These are phyloP conservation scores for Friedmanniomyces endolithicus DNA, from an alignment of 495 filamentous ascomycete species.

Conservation along the genomic window DNA sequence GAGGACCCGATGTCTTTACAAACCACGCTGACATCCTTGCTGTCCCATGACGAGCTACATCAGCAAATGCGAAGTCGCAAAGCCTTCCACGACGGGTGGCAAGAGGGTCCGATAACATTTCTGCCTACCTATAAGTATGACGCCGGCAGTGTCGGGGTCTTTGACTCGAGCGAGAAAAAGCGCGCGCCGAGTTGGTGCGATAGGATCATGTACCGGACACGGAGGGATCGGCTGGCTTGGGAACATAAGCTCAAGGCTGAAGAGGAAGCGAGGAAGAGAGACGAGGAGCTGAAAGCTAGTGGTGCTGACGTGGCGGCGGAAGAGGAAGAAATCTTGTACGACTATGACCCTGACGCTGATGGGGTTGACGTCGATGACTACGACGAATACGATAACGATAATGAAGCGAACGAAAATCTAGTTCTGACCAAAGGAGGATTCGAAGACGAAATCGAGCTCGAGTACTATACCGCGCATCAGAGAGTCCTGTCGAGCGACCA, in stretches of 20 bases:
- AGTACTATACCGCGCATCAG: conserved; percentile 79
- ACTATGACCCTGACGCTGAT: conserved; percentile 78
- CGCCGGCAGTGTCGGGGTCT: conserved; percentile 79
- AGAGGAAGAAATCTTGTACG: conserved; percentile 77
- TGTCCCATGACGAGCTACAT: conserved; percentile 81
- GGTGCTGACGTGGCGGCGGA: conserved; percentile 57
- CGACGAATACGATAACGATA: conserved; percentile 54
- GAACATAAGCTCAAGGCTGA: conserved; percentile 53
- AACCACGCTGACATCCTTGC: conserved; percentile 69
- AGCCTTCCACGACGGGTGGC: conserved; percentile 82
- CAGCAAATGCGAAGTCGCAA: conserved; percentile 60
- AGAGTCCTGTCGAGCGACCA: conserved; percentile 86
- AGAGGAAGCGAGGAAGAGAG: conserved; percentile 53
- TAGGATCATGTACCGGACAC: conserved; percentile 77
- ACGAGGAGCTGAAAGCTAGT: conserved; percentile 72
- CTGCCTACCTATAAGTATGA: conserved; percentile 98
- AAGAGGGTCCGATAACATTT: conserved; percentile 77
- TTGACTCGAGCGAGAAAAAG: conserved; percentile 89
- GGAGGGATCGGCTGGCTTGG: conserved; percentile 56
- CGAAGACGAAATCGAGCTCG: conserved; percentile 51
- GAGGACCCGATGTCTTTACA: conserved; percentile 56
- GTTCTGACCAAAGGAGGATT: conserved; percentile 44
- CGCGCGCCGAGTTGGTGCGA: conserved; percentile 95
- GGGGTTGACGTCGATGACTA: conserved; percentile 37
- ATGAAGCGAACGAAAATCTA: conserved; percentile 36